phyloP scores from a whole-genome alignment of 768 basidiomycete genomes.

The Gymnopilus junonius region DNA sequence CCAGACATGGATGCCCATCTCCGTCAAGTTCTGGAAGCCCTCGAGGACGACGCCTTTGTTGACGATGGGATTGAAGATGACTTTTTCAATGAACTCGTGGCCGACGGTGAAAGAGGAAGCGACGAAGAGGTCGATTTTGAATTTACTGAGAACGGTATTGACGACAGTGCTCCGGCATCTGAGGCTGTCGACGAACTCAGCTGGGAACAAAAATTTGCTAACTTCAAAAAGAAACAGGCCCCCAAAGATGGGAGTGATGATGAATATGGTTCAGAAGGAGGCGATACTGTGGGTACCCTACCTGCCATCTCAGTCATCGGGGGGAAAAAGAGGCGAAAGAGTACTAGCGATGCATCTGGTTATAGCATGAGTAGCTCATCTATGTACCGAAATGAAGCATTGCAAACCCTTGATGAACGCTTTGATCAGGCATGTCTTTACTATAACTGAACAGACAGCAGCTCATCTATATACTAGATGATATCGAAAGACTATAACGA shows the following conservation, averaged over 20 bases:
- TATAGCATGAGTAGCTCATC: conserved; percentile 98
- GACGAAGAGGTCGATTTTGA: conserved; percentile 70
- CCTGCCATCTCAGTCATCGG: conserved; percentile 79
- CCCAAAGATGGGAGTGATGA: conserved; percentile 50
- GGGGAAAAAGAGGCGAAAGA: conserved; percentile 73
- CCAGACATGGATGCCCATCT: conserved; percentile 97
- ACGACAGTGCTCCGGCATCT: conserved; percentile 25
- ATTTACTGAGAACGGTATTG: conserved; percentile 60
- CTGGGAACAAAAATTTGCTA: conserved; percentile 84
- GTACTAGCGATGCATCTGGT: conserved; percentile 84
- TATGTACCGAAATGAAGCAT: conserved; percentile 89
- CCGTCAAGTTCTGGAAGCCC: conserved; percentile 88
- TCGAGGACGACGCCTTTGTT: conserved; percentile 96
- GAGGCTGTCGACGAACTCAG: conserved; percentile 37
- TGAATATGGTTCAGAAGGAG: conserved; percentile 65
- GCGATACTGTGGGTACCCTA: conserved; percentile 81
- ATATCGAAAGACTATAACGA: conserved; percentile 83
- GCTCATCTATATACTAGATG: conserved; percentile 45
- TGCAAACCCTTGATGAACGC: conserved; percentile 88
- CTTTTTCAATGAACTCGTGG: conserved; percentile 76
- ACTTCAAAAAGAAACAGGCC: conserved; percentile 75
- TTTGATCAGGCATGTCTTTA: conserved; percentile 80
- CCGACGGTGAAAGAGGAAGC: conserved; percentile 66
- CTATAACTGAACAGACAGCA: not conserved
- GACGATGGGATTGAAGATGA: conserved; percentile 75